These are phyloP conservation scores for Ustilago vetiveriae DNA, from an alignment of 1,284 basidiomycete genomes.

Conservation along the genomic window DNA sequence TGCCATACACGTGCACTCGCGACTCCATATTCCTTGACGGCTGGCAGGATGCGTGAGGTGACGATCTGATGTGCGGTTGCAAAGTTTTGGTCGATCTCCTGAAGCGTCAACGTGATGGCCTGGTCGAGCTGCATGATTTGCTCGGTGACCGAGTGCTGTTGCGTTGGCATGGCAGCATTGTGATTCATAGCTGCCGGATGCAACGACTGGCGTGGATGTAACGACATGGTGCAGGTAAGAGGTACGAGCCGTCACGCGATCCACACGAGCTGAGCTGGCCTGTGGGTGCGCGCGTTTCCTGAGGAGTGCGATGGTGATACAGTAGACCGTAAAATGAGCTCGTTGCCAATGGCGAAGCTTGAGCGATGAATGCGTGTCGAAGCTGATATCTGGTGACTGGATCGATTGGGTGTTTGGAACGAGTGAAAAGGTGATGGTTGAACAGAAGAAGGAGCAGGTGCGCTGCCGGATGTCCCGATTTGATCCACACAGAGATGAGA, in stretches of 20 bases:
- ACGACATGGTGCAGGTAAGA: constrained; percentile 25
- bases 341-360: too few relatives aligned
- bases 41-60: constrained; percentile 81
- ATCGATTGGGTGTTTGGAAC: background rate
- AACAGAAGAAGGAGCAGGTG: background rate
- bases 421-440: background rate
- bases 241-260: too few relatives aligned
- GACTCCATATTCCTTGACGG: constrained; percentile 86
- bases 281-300: too few relatives aligned
- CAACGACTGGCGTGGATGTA: constrained; percentile 47
- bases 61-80: constrained; percentile 87
- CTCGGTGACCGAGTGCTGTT: constrained; percentile 73
- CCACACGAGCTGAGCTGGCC: too few relatives aligned
- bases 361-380: too few relatives aligned
- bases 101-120: constrained; percentile 79
- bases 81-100: constrained; percentile 94
- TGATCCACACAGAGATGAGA: background rate
- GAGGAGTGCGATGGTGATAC: too few relatives aligned
- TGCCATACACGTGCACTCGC: constrained; percentile 86
- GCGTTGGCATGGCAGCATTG: constrained; percentile 31
- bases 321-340: too few relatives aligned
- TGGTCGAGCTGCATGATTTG: constrained; percentile 95
- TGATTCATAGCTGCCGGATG: constrained; percentile 38
- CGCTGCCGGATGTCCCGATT: background rate
- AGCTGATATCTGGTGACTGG: background rate